Base-by-base conservation (phyloP, 805 yeast genomes). In the Candida anglica region DNA sequence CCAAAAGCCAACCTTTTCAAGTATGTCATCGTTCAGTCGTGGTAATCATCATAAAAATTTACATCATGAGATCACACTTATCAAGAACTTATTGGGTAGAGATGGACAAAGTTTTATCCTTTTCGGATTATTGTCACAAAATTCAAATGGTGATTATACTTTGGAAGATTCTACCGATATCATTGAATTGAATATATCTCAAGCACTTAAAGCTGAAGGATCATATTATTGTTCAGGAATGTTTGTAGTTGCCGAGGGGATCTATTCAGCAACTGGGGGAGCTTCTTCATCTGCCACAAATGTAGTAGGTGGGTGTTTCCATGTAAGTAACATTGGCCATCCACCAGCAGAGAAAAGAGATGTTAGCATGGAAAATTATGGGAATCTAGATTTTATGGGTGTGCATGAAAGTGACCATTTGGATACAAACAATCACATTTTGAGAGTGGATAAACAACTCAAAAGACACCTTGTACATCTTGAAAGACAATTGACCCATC, bases 291-390 rank as follows among this genome's bases (percentile, higher is more conserved):
- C 52, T 19, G 40, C 50, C 15, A 53, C 54, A 14, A 49, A 53
- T 33, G 55, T 52, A 19, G 53, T 63, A 20, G 61, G 67, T 19
- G 73, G 73, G 3, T 56, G 63, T 27, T 88, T 93, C 51, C 78
- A 81, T 43, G 94, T 83, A 1, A 71, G 83, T 19, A 73, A 82
- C 4, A 69, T 93, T 32, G 82, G 84, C 3, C 96, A 87, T 39
- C 98, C 98, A 3, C 88, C 93, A 0, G 81, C 87, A 3, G 99
- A 93, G 53, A 67, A 74, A 42, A 68, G 97, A 38, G 79, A 71
- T 6, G 56, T 51, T 0, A 70, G 94, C 1, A 50, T 79, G 36
- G 89, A 83, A 17, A 80, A 81, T 1, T 79, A 79, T 39, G 98
- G 96, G 1, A 73, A 82, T 44, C 47, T 86, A 16, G 98, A 93